phyloP scores from a whole-genome alignment of 1,284 basidiomycete species.

The Fomitopsis pinicola region DNA sequence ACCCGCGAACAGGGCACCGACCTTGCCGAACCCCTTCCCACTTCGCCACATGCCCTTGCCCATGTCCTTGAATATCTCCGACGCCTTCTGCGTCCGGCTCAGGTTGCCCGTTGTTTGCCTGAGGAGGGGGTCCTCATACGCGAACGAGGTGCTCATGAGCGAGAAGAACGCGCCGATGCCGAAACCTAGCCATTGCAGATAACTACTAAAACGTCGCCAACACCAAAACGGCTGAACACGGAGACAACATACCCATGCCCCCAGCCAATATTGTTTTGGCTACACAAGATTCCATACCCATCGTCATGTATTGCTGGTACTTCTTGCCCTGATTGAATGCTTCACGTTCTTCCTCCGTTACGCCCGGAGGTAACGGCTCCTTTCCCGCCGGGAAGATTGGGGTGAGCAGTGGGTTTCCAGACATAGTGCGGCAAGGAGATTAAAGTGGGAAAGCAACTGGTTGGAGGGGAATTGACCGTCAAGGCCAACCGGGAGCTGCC shows the following conservation, averaged over 20 bases:
- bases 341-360: conserved; percentile 76
- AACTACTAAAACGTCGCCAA: conserved; percentile 21
- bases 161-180: conserved; percentile 95
- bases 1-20: conserved; percentile 90
- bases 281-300: conserved; percentile 82
- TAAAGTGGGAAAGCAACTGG: neutral
- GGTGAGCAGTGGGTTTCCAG: conserved; percentile 33
- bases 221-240: neutral
- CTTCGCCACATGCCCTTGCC: conserved; percentile 88
- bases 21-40: conserved; percentile 93
- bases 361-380: conserved; percentile 79
- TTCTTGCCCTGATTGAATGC: conserved; percentile 67
- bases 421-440: neutral
- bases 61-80: conserved; percentile 91
- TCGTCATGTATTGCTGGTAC: conserved; percentile 66
- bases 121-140: conserved; percentile 90
- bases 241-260: conserved; percentile 60
- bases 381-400: conserved; percentile 57
- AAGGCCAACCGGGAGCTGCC: too few species aligned
- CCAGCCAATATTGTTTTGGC: conserved; percentile 81
- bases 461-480: neutral
- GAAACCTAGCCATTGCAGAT: conserved; percentile 55
- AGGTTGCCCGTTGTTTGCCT: conserved; percentile 61
- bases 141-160: conserved; percentile 92
- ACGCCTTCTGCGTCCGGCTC: conserved; percentile 73